phyloP scores from a whole-genome alignment of 345 rosid species.

The Limnanthes douglasii region DNA sequence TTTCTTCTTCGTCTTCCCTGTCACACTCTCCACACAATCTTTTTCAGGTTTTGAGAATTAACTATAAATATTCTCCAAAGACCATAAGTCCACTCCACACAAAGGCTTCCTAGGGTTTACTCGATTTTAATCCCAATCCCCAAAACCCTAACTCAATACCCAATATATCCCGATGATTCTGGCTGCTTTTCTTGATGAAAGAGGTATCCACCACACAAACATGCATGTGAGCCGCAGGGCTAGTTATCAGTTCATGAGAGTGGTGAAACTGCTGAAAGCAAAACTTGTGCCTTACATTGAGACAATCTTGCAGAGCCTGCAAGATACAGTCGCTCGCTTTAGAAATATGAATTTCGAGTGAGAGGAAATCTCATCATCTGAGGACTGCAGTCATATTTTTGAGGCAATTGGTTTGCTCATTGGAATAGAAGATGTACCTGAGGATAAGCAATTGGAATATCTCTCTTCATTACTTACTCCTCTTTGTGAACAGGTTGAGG shows the following conservation, averaged over 20 bases:
- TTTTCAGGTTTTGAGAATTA: too few relatives aligned
- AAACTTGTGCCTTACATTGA: conserved; percentile 87
- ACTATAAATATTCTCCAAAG: too few relatives aligned
- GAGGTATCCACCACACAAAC: conserved; percentile 88
- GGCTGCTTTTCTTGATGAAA: conserved; percentile 83
- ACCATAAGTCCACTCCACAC: too few relatives aligned
- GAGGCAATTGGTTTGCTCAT: conserved; percentile 93
- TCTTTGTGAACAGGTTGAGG: conserved; percentile 82
- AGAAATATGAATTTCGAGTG: conserved; percentile 34
- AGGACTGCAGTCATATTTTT: conserved; percentile 83
- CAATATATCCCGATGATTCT: conserved; percentile 56
- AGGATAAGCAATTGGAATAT: conserved; percentile 79
- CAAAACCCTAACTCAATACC: too few relatives aligned
- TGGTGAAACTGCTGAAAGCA: conserved; percentile 66
- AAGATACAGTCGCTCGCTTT: conserved; percentile 58
- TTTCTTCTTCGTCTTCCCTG: too few relatives aligned
- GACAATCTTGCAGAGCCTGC: conserved; percentile 71
- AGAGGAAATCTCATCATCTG: conserved; percentile 43
- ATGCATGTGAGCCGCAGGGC: conserved; percentile 74
- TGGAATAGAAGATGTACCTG: conserved; percentile 79
- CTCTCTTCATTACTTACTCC: conserved; percentile 79
- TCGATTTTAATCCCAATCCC: too few relatives aligned
- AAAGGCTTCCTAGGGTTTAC: too few relatives aligned
- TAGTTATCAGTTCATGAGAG: conserved; percentile 82
- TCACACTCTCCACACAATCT: too few relatives aligned